Base-by-base conservation (phyloP, 169 alveolate genomes). In the Plasmodium ovale region DNA sequence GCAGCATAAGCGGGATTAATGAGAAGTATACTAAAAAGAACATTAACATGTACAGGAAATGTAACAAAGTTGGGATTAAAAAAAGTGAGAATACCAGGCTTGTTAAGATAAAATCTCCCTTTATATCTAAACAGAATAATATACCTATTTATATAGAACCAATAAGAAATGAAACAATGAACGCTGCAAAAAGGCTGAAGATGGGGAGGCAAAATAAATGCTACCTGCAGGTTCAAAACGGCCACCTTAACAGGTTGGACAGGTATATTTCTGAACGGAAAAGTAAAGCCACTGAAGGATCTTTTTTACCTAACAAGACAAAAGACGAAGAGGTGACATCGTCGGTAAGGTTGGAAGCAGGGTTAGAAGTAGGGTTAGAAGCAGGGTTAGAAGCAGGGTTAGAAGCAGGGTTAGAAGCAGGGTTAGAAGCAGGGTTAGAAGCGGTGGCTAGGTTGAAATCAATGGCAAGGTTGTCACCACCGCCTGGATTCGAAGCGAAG, bases 81-180 rank as follows among this genome's bases (percentile, higher is more conserved):
- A 77, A 77, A 10, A 62, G 7, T 44, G 59, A 49, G 27, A 77
- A 53, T 23, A 56, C 33, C 21, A 77, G 62, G 35, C 42, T 16
- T 29, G 35, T 62, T 62, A 77, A 77, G 16, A 77, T 77, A 0
- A 77, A 77, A 39, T 59, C 62, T 14, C 88, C 39, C 23, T 77
- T 47, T 53, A 77, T 77, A 62, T 60, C 73, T 19, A 77, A 64
- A 39, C 74, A 77, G 3, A 77, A 42, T 77, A 77, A 59, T 77
- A 47, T 25, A 16, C 69, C 62, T 44, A 42, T 29, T 25, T 4
- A 35, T 29, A 68, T 35, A 4, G 51, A n/a, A 31, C 12, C 9
- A 49, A 47, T 42, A 4, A 35, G 37, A 44, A 60, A 77, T 68
- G 47, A 77, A 16, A 14, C 73, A 77, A 33, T 42, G 27, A 60